Base-by-base conservation (phyloP, 257 asterid species). In the Plantago ovata region DNA sequence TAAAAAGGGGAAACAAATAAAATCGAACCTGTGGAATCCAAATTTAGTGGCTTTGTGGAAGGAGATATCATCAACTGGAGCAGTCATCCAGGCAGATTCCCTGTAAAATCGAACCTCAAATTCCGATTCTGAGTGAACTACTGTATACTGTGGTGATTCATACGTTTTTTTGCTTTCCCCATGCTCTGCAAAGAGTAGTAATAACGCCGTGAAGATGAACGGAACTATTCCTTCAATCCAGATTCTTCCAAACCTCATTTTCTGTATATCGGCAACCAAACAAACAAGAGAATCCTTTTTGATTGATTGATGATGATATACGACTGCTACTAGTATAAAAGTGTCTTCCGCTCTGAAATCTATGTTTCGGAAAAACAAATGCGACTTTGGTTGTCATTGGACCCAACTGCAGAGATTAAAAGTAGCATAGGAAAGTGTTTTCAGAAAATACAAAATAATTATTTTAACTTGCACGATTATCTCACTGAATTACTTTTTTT, bases 11-110 rank as follows among this genome's bases (percentile, higher is more conserved):
- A 28, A 28, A 28, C 57, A n/a, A n/a, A n/a, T n/a, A n/a, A n/a
- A n/a, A n/a, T n/a, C n/a, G n/a, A n/a, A 89, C 96, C 94, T 75
- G 68, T 89, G 96, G 77, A 83, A 89, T 50, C 96, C 96, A 60
- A 68, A 40, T 67, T 69, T 79, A 68, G 91, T 79, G 60, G 95
- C 94, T 76, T 83, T 83, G 6, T 76, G 63, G 32, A 89, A 89
- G 42, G 94, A 85, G 49, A 75, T 83, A 61, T 79, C 74, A 36
- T 71, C 63, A 21, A 52, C 60, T 2, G 84, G 77, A 33, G 95
- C 95, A 68, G 78, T 66, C 94, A 89, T 89, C 95, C 96, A 85
- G 52, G 76, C 75, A 3, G 95, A 64, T 28, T 85, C 80, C 24
- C 76, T 63, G 78, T 89, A 89, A 53, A 68, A 79, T 76, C 96